phyloP scores from a whole-genome alignment of 2,329 filamentous ascomycete genomes.

The Monilinia vaccinii-corymbosi region DNA sequence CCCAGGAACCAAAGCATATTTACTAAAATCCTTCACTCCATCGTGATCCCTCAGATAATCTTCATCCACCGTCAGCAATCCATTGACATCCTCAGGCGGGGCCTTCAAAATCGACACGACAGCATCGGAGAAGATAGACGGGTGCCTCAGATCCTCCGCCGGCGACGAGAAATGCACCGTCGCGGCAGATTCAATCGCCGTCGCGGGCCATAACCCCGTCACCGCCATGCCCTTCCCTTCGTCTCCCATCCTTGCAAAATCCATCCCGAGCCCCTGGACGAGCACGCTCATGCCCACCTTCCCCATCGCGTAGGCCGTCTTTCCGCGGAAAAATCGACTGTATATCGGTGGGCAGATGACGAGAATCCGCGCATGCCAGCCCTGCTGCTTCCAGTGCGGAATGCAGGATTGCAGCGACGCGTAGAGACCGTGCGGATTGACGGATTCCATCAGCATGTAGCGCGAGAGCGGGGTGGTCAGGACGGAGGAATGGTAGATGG shows the following conservation, averaged over 20 bases:
- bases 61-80: conserved; percentile 65
- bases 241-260: conserved; percentile 54
- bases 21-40: conserved; percentile 60
- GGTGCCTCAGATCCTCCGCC: conserved; percentile 53
- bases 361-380: conserved; percentile 55
- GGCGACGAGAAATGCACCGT: conserved; percentile 37
- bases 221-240: conserved; percentile 61
- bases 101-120: conserved; percentile 62
- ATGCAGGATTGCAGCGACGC: conserved; percentile 58
- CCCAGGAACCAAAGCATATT: conserved; percentile 62
- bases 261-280: conserved; percentile 75
- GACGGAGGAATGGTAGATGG: conserved; percentile 76
- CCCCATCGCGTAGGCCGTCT: conserved; percentile 72
- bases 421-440: conserved; percentile 71
- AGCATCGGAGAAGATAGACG: conserved; percentile 71
- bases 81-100: conserved; percentile 55
- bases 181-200: conserved; percentile 66
- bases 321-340: conserved; percentile 74
- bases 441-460: conserved; percentile 69
- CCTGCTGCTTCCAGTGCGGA: conserved; percentile 50
- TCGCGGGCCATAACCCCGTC: conserved; percentile 75
- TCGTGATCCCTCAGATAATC: conserved; percentile 62
- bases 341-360: conserved; percentile 82
- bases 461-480: conserved; percentile 63
- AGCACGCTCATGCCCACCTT: conserved; percentile 78